Percentiles rank a stretch among this genome's conserved stretches.
phyloP scores from a whole-genome alignment of 768 basidiomycete genomes.

The Collybia mongolica region DNA sequence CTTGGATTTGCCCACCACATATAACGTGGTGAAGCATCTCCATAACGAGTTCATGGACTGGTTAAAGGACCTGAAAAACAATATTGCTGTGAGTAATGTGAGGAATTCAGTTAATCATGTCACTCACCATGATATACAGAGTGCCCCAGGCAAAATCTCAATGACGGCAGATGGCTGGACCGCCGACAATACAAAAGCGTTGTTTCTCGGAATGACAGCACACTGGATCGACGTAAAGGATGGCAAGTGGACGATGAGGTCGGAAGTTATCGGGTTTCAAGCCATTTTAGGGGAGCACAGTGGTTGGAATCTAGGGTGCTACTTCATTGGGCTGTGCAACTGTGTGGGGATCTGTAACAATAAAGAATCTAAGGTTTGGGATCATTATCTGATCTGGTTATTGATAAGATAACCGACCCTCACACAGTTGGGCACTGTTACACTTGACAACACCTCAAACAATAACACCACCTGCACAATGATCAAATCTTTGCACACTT shows the following conservation, averaged over 20 bases:
- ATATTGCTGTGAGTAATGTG: constrained; percentile 4
- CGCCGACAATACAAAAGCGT: constrained; percentile 14
- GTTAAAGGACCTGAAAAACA: constrained; percentile 8
- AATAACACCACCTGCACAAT: too few species aligned
- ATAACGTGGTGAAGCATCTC: constrained; percentile 11
- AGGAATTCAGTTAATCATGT: neutral
- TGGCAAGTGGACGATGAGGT: constrained; percentile 19
- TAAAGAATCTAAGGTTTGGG: constrained; percentile 20
- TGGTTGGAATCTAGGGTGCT: constrained; percentile 23
- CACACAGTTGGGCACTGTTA: constrained; percentile 16
- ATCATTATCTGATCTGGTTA: neutral
- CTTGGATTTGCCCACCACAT: constrained; percentile 2
- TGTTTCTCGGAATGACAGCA: constrained; percentile 13
- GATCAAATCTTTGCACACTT: constrained; percentile 13
- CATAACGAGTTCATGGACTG: constrained; percentile 14
- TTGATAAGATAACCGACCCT: constrained; percentile 4
- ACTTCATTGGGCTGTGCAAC: constrained; percentile 21
- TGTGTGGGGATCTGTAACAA: too few species aligned
- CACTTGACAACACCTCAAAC: constrained; percentile 21
- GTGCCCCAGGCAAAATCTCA: constrained; percentile 15
- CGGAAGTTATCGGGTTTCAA: constrained; percentile 20
- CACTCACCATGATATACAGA: neutral
- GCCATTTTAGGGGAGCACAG: constrained; percentile 19
- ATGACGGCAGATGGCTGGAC: constrained; percentile 15
- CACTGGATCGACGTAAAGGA: constrained; percentile 21